A percentile compares a stretch with the other conserved stretches of the same genome.
These are phyloP conservation scores for Scolecobasidium constrictum DNA, from an alignment of 2,329 filamentous ascomycete genomes.

Conservation along the genomic window DNA sequence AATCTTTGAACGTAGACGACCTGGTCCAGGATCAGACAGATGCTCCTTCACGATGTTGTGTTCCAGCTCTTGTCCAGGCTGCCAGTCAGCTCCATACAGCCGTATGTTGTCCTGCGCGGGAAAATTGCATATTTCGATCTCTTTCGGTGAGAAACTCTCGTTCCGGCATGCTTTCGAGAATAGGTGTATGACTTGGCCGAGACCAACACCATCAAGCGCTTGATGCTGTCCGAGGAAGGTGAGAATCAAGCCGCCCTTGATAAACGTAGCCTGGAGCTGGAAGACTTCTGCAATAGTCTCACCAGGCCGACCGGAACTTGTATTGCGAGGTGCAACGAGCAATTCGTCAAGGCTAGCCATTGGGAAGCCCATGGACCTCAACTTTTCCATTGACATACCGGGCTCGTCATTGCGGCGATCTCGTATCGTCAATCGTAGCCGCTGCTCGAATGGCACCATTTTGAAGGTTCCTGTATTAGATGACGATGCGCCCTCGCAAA, in stretches of 20 bases:
- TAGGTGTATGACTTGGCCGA: constrained; percentile 35
- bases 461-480: constrained; percentile 25
- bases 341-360: constrained; percentile 38
- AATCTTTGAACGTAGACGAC: too few species aligned
- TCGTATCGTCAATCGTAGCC: constrained; percentile 29
- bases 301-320: constrained; percentile 22
- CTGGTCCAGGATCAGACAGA: constrained; percentile 8
- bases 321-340: constrained; percentile 30
- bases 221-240: constrained; percentile 39
- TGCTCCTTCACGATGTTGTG: constrained; percentile 22
- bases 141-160: constrained; percentile 35
- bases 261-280: constrained; percentile 37
- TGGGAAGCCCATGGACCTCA: constrained; percentile 31
- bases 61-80: constrained; percentile 24
- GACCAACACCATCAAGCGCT: constrained; percentile 41
- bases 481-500: constrained; percentile 21
- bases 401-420: constrained; percentile 27
- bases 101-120: constrained; percentile 29
- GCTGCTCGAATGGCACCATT: constrained; percentile 25
- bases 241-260: constrained; percentile 39
- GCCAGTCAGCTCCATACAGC: too few species aligned
- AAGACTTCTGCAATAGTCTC: constrained; percentile 26
- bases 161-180: constrained; percentile 38
- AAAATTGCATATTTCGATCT: constrained; percentile 33
- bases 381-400: constrained; percentile 26